phyloP scores from a whole-genome alignment of 2,329 filamentous ascomycete genomes.

The Colletotrichum limetticola region DNA sequence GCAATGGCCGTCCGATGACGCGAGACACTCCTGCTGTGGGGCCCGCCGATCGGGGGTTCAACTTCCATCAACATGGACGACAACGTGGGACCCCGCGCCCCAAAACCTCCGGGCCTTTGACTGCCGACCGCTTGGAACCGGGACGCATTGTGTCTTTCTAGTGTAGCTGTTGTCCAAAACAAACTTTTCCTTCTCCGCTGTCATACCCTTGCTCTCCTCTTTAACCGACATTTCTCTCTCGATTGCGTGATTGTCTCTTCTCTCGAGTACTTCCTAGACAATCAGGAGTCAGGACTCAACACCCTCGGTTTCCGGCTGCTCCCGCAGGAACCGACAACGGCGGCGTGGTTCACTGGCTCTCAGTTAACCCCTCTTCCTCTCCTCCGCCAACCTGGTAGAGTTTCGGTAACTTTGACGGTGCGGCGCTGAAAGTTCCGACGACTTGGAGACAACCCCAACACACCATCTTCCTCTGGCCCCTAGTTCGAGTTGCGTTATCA shows the following conservation, averaged over 20 bases:
- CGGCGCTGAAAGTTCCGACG: neutral
- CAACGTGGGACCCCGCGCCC: neutral
- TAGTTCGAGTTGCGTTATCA: slow-evolving; percentile 6
- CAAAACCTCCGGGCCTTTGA: neutral
- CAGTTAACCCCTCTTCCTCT: neutral
- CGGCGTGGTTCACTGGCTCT: neutral
- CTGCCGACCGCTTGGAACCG: neutral
- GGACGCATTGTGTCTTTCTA: neutral
- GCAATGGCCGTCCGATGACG: slow-evolving; percentile 34
- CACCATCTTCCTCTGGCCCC: neutral
- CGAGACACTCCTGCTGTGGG: slow-evolving; percentile 21
- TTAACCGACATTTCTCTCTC: neutral
- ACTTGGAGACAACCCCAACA: slow-evolving; percentile 3
- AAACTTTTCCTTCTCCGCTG: neutral
- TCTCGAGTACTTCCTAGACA: too few relatives aligned
- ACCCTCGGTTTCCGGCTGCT: neutral
- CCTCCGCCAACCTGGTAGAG: neutral
- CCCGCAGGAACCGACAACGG: neutral
- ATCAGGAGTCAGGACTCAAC: neutral
- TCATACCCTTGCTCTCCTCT: neutral
- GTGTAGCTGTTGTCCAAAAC: neutral
- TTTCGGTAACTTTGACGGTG: neutral
- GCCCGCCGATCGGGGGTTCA: neutral
- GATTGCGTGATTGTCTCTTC: neutral
- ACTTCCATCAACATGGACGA: slow-evolving; percentile 1